A percentile compares a stretch with the other conserved stretches of the same genome.
phyloP scores from a whole-genome alignment of 208 protist genomes.

The Leptomonas pyrrhocoris region DNA sequence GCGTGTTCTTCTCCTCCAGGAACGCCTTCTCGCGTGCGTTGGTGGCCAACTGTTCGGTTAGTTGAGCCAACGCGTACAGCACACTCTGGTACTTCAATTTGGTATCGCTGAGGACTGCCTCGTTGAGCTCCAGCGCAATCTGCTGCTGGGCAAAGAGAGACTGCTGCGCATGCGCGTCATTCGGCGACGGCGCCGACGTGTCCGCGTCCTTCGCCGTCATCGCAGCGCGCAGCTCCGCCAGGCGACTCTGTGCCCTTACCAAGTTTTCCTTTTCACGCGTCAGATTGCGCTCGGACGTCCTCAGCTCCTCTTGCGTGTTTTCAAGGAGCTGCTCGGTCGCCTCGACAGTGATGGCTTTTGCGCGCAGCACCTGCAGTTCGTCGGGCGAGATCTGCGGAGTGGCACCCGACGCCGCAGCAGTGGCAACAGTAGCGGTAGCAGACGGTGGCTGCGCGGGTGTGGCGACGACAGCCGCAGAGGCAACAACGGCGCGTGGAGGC shows the following conservation, averaged over 20 bases:
- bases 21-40: constrained; percentile 41
- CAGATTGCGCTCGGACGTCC: neutral
- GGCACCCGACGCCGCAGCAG: neutral
- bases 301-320: constrained; percentile 22
- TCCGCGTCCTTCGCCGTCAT: neutral
- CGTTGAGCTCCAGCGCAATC: constrained; percentile 5
- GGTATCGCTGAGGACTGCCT: constrained; percentile 8
- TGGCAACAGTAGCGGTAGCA: neutral
- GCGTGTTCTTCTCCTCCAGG: constrained; percentile 51
- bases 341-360: constrained; percentile 21
- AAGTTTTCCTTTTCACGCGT: constrained; percentile 8
- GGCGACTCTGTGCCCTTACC: neutral
- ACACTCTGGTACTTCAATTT: constrained; percentile 20
- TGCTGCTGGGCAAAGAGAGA: constrained; percentile 23
- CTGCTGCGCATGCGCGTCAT: neutral
- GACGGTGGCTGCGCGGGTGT: constrained; percentile 2
- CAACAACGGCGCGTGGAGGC: constrained; percentile 8
- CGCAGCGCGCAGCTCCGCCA: constrained; percentile 17
- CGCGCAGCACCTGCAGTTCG: constrained; percentile 23
- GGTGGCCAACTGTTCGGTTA: constrained; percentile 18
- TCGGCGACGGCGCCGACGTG: neutral
- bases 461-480: neutral
- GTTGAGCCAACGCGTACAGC: constrained; percentile 39
- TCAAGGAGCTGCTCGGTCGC: constrained; percentile 27
- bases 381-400: constrained; percentile 4